phyloP scores from a whole-genome alignment of 306 rosid species.

The Pterocarpus macrocarpus region DNA sequence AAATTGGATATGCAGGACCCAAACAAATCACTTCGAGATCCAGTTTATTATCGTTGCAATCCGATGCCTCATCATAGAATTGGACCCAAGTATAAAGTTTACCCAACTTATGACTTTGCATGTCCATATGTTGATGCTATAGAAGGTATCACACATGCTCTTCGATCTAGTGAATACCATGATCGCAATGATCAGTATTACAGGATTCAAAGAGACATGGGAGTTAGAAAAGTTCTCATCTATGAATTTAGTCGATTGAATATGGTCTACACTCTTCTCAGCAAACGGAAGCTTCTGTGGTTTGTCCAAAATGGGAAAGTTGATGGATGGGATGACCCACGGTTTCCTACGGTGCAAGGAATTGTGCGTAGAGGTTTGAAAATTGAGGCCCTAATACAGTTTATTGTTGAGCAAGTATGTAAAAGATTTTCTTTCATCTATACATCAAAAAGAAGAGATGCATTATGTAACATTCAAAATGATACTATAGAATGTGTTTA shows the following conservation, averaged over 20 bases:
- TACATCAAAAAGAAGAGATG: conserved; percentile 11
- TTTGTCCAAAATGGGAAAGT: conserved; percentile 94
- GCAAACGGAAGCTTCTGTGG: conserved; percentile 97
- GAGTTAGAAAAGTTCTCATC: conserved; percentile 71
- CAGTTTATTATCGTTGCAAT: conserved; percentile 97
- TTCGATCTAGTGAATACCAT: conserved; percentile 95
- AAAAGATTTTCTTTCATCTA: conserved; percentile 30
- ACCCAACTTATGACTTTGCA: conserved; percentile 94
- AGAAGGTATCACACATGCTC: conserved; percentile 92
- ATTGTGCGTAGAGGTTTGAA: conserved; percentile 93
- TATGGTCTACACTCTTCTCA: conserved; percentile 94
- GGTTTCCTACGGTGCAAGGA: conserved; percentile 96
- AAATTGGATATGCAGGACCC: conserved; percentile 95
- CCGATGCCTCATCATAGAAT: conserved; percentile 89
- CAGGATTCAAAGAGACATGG: conserved; percentile 89
- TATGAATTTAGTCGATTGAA: conserved; percentile 94
- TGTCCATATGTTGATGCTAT: conserved; percentile 95
- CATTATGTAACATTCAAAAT: conserved; percentile 36
- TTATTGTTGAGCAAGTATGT: conserved; percentile 91
- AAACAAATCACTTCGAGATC: conserved; percentile 92
- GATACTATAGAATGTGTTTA: background rate
- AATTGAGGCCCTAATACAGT: conserved; percentile 85
- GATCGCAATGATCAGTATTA: conserved; percentile 92
- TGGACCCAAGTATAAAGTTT: conserved; percentile 88
- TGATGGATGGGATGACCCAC: conserved; percentile 97